These are phyloP conservation scores for Paspalum vaginatum DNA, from an alignment of 176 grass and related monocot genomes.

Conservation along the genomic window DNA sequence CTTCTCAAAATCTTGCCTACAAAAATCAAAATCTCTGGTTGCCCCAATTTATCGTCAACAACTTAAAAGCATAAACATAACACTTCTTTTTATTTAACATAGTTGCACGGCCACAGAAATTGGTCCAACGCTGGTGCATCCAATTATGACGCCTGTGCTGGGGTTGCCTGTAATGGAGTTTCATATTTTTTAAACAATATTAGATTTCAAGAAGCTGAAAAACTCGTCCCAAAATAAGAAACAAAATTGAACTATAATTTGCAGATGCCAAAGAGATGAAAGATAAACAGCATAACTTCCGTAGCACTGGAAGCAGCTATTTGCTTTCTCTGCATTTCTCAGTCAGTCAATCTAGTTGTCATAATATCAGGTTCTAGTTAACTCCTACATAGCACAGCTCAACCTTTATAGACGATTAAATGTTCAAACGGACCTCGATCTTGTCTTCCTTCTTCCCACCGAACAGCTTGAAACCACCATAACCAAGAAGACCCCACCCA, in stretches of 20 bases:
- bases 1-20: slow-evolving; percentile 33
- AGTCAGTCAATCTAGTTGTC: not conserved
- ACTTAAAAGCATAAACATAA: slow-evolving; percentile 1
- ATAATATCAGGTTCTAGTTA: not conserved
- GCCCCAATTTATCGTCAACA: slow-evolving; percentile 34
- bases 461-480: slow-evolving; percentile 51
- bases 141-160: slow-evolving; percentile 26
- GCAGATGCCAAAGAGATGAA: not conserved
- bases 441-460: slow-evolving; percentile 62
- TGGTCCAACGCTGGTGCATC: not conserved
- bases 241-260: not conserved
- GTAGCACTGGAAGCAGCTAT: not conserved
- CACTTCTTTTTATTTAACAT: slow-evolving; percentile 26
- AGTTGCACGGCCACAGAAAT: not conserved
- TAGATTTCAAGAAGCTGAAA: not conserved
- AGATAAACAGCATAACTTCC: not conserved
- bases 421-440: slow-evolving; percentile 50
- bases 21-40: slow-evolving; percentile 23
- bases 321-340: not conserved
- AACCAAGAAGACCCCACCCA: slow-evolving; percentile 59
- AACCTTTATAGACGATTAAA: not conserved
- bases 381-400: not conserved
- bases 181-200: not conserved
- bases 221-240: too few relatives aligned
- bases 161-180: slow-evolving; percentile 31